phyloP scores from a whole-genome alignment of 2,329 filamentous ascomycete species.

The Sporothrix mexicana region DNA sequence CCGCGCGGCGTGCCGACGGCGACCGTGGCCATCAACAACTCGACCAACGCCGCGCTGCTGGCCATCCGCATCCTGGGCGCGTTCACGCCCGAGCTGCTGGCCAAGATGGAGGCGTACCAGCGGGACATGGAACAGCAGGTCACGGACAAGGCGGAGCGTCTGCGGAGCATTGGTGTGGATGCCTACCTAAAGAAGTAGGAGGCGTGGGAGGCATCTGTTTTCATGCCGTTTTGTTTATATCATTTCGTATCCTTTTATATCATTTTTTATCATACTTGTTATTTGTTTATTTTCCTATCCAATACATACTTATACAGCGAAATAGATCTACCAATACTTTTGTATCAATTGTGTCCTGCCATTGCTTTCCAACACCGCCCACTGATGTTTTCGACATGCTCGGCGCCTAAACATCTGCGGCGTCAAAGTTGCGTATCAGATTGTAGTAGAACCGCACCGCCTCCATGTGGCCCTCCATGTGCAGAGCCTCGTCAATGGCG shows the following conservation, averaged over 20 bases:
- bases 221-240: not conserved
- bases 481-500: slow-evolving; percentile 50
- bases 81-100: slow-evolving; percentile 56
- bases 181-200: slow-evolving; percentile 34
- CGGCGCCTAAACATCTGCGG: slow-evolving; percentile 31
- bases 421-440: slow-evolving; percentile 52
- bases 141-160: slow-evolving; percentile 61
- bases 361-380: no score
- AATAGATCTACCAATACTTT: not conserved
- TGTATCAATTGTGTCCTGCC: no score
- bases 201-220: no score
- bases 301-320: slow-evolving; percentile 21
- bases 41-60: slow-evolving; percentile 65
- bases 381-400: not conserved
- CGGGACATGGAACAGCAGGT: slow-evolving; percentile 67
- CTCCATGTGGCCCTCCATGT: slow-evolving; percentile 46
- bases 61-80: slow-evolving; percentile 37
- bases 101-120: slow-evolving; percentile 65
- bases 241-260: no score
- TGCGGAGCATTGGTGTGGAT: slow-evolving; percentile 62
- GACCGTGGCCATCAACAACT: slow-evolving; percentile 81
- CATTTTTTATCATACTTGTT: not conserved
- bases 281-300: not conserved
- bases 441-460: slow-evolving; percentile 48
- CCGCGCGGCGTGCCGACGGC: slow-evolving; percentile 62